A percentile compares a stretch with the other conserved stretches of the same genome.
These are phyloP conservation scores for Lipomyces yamanashiensis DNA, from an alignment of 805 yeast genomes.

Conservation along the genomic window DNA sequence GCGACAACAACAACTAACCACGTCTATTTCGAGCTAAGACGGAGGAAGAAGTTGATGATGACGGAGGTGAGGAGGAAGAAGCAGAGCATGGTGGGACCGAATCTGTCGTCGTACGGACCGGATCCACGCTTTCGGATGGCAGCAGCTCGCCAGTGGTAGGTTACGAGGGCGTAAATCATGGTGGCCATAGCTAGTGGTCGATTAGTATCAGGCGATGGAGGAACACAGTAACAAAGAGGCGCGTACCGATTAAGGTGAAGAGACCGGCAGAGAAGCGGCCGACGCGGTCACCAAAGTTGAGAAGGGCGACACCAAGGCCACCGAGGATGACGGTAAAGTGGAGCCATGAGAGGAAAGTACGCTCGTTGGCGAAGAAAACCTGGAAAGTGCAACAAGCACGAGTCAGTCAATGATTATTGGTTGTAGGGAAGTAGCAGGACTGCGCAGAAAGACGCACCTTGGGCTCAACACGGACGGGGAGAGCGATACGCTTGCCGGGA, in stretches of 20 bases:
- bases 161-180: slow-evolving; percentile 91
- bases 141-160: slow-evolving; percentile 99
- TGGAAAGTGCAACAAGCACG: not conserved
- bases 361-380: slow-evolving; percentile 97
- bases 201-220: not conserved
- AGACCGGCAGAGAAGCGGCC: slow-evolving; percentile 93
- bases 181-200: slow-evolving; percentile 81
- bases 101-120: slow-evolving; percentile 98
- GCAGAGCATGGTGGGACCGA: slow-evolving; percentile 98
- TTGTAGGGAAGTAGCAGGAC: not conserved
- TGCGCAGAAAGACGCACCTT: slow-evolving; percentile 49
- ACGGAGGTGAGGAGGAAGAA: slow-evolving; percentile 91
- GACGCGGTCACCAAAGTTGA: slow-evolving; percentile 93
- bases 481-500: slow-evolving; percentile 90
- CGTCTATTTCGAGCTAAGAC: slow-evolving; percentile 56
- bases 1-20: slow-evolving; percentile 59
- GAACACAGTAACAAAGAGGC: not conserved
- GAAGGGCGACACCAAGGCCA: slow-evolving; percentile 91
- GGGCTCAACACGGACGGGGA: slow-evolving; percentile 98
- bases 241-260: slow-evolving; percentile 72
- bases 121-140: slow-evolving; percentile 97
- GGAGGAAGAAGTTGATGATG: slow-evolving; percentile 85
- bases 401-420: not conserved
- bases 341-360: slow-evolving; percentile 97
- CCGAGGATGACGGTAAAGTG: slow-evolving; percentile 98